These are phyloP conservation scores for Lasiosphaeriaceae sp. DNA, from an alignment of 495 filamentous ascomycete species.

Conservation along the genomic window DNA sequence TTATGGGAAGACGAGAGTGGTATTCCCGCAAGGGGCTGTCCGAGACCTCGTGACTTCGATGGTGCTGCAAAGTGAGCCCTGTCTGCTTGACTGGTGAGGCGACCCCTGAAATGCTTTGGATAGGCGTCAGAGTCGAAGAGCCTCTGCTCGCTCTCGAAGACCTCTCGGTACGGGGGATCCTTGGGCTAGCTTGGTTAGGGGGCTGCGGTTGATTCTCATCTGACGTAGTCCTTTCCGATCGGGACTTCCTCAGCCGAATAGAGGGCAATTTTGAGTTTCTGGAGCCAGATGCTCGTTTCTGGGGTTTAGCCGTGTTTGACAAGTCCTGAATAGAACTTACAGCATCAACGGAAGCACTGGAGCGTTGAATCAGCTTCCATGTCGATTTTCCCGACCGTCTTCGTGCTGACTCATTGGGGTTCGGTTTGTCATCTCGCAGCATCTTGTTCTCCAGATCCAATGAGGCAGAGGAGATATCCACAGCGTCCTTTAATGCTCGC, in stretches of 20 bases:
- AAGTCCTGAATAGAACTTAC: not conserved
- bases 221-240: not conserved
- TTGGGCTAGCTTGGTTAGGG: not conserved
- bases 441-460: not conserved
- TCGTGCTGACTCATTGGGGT: conserved; percentile 5
- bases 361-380: conserved; percentile 13
- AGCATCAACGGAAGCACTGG: not conserved
- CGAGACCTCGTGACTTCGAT: not conserved
- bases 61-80: not conserved
- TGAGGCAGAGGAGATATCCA: not conserved
- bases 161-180: not conserved
- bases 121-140: not conserved
- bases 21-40: too few species aligned
- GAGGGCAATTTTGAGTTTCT: not conserved
- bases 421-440: conserved; percentile 3
- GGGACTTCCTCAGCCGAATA: not conserved
- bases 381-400: conserved; percentile 12
- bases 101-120: not conserved
- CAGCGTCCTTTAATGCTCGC: not conserved
- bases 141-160: not conserved
- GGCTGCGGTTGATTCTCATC: not conserved
- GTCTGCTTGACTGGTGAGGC: not conserved
- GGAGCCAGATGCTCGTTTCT: not conserved
- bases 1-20: too few species aligned
- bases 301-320: not conserved